Conservation (phyloP, 169 alveolate genomes). For the Babesia gibsoni region DNA sequence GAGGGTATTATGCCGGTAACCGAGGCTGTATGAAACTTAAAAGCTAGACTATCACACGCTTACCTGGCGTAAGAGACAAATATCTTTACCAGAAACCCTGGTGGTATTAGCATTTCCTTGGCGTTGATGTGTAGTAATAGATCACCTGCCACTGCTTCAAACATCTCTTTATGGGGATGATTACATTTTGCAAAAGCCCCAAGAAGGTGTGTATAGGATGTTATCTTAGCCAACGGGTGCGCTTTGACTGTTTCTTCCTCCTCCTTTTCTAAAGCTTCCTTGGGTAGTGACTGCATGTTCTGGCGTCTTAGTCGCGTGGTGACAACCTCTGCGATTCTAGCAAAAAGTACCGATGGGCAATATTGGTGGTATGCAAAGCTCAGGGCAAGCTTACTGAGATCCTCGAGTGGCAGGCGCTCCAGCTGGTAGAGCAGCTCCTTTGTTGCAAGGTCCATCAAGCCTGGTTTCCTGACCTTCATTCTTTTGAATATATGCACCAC, state of each 20-base stretch:
- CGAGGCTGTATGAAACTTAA: conserved; percentile 14
- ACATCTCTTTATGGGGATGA: conserved; percentile 60
- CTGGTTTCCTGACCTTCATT: conserved; percentile 65
- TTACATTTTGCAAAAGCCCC: conserved; percentile 70
- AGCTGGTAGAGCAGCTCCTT: conserved; percentile 54
- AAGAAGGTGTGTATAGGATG: conserved; percentile 73
- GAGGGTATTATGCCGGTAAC: conserved; percentile 36
- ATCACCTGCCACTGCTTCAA: conserved; percentile 70
- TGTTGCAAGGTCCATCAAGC: conserved; percentile 60
- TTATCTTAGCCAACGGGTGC: conserved; percentile 38
- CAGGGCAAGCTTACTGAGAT: conserved; percentile 64
- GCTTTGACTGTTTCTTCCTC: conserved; percentile 26
- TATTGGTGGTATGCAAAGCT: conserved; percentile 53
- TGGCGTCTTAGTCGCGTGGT: conserved; percentile 13
- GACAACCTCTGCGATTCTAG: conserved; percentile 37
- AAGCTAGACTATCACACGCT: neutral
- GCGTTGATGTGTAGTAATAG: conserved; percentile 39
- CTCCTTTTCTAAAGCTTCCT: conserved; percentile 10
- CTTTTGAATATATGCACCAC: conserved; percentile 71
- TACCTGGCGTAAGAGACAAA: conserved; percentile 67
- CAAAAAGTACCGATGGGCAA: conserved; percentile 31
- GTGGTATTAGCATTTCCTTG: conserved; percentile 54
- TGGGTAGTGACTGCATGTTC: conserved; percentile 25
- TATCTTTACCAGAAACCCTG: conserved; percentile 60
- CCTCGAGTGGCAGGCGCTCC: conserved; percentile 61